phyloP scores from a whole-genome alignment of 83 land plant genomes.

The Thuja plicata region DNA sequence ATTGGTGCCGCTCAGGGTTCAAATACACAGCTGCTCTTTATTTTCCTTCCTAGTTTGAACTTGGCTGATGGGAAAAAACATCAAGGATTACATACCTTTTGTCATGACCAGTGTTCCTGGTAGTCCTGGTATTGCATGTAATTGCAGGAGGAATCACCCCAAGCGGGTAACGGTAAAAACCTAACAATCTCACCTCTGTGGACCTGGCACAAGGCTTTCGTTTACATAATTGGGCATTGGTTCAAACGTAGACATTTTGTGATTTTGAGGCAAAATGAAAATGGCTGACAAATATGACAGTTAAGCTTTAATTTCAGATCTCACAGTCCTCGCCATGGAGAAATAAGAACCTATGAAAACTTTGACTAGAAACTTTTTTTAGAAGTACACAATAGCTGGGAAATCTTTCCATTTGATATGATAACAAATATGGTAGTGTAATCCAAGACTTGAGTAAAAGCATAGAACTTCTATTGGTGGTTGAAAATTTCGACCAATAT shows the following conservation, averaged over 20 bases:
- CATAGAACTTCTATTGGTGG: background rate
- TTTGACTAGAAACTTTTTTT: background rate
- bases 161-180: background rate
- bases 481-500: background rate
- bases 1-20: no score
- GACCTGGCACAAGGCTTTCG: background rate
- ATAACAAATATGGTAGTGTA: background rate
- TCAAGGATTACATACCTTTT: background rate
- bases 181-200: background rate
- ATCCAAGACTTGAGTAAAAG: background rate
- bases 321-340: background rate
- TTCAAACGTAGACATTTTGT: background rate
- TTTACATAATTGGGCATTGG: background rate
- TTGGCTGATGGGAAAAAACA: background rate
- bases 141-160: background rate
- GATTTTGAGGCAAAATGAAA: background rate
- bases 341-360: background rate
- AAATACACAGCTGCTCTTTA: background rate
- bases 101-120: background rate
- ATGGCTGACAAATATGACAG: background rate
- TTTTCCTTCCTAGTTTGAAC: background rate
- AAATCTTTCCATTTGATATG: background rate
- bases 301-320: background rate
- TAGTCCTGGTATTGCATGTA: background rate
- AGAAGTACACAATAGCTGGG: background rate